A percentile compares a stretch with the other conserved stretches of the same genome.
Conservation (phyloP, 1,284 basidiomycete genomes). For the Ganoderma multipileum region DNA sequence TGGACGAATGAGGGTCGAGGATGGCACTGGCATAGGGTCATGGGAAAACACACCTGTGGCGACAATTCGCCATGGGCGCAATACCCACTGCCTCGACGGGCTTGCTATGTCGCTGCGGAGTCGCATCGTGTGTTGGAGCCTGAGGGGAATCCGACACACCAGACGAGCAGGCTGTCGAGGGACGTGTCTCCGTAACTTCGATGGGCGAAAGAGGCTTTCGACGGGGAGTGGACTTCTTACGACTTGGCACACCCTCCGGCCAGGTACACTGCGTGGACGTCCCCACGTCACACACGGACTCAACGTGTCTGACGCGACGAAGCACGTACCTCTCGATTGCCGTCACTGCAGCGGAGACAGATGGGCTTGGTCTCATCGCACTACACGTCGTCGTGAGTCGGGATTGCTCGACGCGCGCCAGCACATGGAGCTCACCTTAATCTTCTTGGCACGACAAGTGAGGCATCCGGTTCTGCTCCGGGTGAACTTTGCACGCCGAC, state of each 20-base stretch:
- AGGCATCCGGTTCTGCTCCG: conserved; percentile 86
- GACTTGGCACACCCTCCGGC: conserved; percentile 73
- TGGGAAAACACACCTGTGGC: conserved; percentile 50
- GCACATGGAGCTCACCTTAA: conserved; percentile 65
- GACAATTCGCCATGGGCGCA: conserved; percentile 57
- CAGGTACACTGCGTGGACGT: conserved; percentile 69
- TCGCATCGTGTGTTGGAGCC: conserved; percentile 59
- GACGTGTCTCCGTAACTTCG: conserved; percentile 53
- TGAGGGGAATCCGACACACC: conserved; percentile 69
- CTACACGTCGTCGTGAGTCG: conserved; percentile 45
- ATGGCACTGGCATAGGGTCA: no score
- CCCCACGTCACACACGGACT: conserved; percentile 9
- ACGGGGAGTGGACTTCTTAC: conserved; percentile 56
- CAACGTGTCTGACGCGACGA: conserved; percentile 28
- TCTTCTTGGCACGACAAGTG: conserved; percentile 86
- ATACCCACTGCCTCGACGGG: conserved; percentile 57
- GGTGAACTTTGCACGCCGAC: conserved; percentile 86
- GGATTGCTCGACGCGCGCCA: conserved; percentile 14
- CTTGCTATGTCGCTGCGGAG: conserved; percentile 57
- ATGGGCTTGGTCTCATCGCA: conserved; percentile 85
- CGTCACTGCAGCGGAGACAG: conserved; percentile 80
- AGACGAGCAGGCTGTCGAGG: conserved; percentile 70
- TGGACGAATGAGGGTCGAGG: conserved; percentile 11
- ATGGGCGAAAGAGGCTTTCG: conserved; percentile 46
- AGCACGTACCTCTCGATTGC: conserved; percentile 72